A percentile compares a stretch with the other conserved stretches of the same genome.
These are phyloP conservation scores for Carex littledalei DNA, from an alignment of 176 grass and related monocot genomes.

Conservation along the genomic window DNA sequence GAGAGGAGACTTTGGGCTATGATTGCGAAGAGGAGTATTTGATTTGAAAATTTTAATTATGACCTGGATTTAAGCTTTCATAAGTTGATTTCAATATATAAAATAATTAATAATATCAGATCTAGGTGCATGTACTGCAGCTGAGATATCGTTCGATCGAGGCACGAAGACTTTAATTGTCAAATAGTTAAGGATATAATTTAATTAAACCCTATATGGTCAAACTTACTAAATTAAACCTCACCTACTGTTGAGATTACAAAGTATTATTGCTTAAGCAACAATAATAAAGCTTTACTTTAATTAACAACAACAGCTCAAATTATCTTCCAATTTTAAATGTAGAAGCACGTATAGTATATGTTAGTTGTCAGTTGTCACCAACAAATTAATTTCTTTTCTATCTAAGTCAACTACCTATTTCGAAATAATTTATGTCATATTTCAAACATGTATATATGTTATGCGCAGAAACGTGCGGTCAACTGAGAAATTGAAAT, in stretches of 20 bases:
- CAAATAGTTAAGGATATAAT: not conserved
- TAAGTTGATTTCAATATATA: not conserved
- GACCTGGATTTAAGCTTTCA: not conserved
- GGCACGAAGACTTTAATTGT: not conserved
- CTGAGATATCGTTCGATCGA: not conserved
- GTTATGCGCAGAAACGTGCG: not conserved
- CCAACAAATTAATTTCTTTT: not conserved
- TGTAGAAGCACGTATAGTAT: not conserved
- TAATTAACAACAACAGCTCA: not conserved
- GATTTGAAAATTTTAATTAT: not conserved
- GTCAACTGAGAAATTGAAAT: not conserved
- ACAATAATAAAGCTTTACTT: not conserved
- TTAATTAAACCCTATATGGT: not conserved
- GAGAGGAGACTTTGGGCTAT: too few relatives aligned
- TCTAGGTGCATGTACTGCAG: not conserved
- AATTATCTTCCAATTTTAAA: not conserved
- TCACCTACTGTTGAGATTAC: not conserved
- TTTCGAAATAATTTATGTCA: not conserved
- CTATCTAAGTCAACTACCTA: not conserved
- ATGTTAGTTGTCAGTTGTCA: slow-evolving; percentile 3
- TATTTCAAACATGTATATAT: not conserved
- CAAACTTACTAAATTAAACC: not conserved
- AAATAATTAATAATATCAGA: not conserved
- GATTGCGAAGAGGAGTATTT: not conserved
- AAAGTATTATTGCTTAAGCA: not conserved